Base-by-base conservation (phyloP, 2,329 filamentous ascomycete genomes). In the Aspergillus sp. region DNA sequence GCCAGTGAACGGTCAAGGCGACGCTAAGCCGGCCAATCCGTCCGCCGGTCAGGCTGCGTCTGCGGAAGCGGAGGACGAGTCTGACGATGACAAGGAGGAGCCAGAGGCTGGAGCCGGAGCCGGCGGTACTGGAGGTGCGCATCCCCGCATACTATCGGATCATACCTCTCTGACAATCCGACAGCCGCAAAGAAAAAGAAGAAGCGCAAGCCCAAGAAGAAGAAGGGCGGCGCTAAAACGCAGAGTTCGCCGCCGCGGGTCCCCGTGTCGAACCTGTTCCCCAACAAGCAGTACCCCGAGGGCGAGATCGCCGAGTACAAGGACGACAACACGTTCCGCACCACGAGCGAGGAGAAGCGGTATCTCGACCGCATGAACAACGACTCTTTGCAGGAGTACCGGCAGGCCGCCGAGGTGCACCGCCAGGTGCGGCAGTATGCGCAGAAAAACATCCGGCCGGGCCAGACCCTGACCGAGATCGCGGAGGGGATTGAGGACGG, bases 401-500 rank as follows among this genome's bases (percentile, higher is more conserved):
- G 86, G 40, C 75, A 88, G 49, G 85, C 77, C 29, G 83, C 85
- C n/a, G 85, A 93, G 62, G 75, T 85, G n/a, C 86, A 93, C 58
- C 78, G 86, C 35, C 82, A 93, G 56, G 85, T 91, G 36, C 79
- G 86, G 31, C 79, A 86, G 58, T 88, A 82, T 72, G 84, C 82
- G 3, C 79, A 85, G 61, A 79, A 80, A 55, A 79, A 71, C 52
- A 83, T 91, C 53, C 82, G 82, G 66, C 86, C 86, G 1, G 86
- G 86, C 29, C 79, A 85, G 69, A 75, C 72, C 5, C 63, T 93
- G 53, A 86, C 80, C 2, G 79, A 86, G 57, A 89, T 93, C 45
- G 83, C 84, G 6, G 80, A 89, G 55, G 80, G 79, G n/a, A 93
- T 93, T 48, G 86, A 93, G 59, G 76, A 89, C 54, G 74, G 82